A percentile compares a stretch with the other conserved stretches of the same genome.
phyloP scores from a whole-genome alignment of 2,329 filamentous ascomycete genomes.

The Trichoderma semiorbis region DNA sequence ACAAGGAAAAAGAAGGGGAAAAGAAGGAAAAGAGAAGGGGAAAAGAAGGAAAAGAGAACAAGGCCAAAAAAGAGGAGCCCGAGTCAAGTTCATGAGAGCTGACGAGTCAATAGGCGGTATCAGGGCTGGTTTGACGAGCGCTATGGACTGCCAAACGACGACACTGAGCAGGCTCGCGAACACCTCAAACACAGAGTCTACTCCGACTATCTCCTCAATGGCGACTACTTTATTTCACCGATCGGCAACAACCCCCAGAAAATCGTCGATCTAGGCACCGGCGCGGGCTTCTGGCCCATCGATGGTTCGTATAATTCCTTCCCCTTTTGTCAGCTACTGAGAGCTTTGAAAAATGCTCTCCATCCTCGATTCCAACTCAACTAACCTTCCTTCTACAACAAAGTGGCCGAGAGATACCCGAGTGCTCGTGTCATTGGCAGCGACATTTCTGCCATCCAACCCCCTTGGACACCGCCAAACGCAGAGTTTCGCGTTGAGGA shows the following conservation, averaged over 20 bases:
- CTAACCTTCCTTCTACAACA: slow-evolving; percentile 10
- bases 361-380: neutral
- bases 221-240: slow-evolving; percentile 42
- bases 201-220: slow-evolving; percentile 46
- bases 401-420: slow-evolving; percentile 45
- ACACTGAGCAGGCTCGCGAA: slow-evolving; percentile 48
- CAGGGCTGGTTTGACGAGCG: slow-evolving; percentile 45
- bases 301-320: slow-evolving; percentile 37
- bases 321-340: neutral
- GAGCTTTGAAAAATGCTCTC: neutral
- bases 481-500: slow-evolving; percentile 47
- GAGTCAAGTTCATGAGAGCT: neutral
- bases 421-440: slow-evolving; percentile 45
- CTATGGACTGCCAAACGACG: slow-evolving; percentile 53
- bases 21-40: neutral
- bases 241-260: slow-evolving; percentile 45
- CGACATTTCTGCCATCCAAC: slow-evolving; percentile 44
- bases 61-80: neutral
- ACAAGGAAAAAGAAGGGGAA: neutral
- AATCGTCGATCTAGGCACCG: slow-evolving; percentile 50
- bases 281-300: slow-evolving; percentile 55
- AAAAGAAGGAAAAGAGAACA: neutral
- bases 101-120: slow-evolving; percentile 39
- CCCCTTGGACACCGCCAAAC: slow-evolving; percentile 52
- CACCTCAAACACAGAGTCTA: slow-evolving; percentile 46